These are phyloP conservation scores for Mollisia scopiformis DNA, from an alignment of 2,329 filamentous ascomycete species.

Conservation along the genomic window DNA sequence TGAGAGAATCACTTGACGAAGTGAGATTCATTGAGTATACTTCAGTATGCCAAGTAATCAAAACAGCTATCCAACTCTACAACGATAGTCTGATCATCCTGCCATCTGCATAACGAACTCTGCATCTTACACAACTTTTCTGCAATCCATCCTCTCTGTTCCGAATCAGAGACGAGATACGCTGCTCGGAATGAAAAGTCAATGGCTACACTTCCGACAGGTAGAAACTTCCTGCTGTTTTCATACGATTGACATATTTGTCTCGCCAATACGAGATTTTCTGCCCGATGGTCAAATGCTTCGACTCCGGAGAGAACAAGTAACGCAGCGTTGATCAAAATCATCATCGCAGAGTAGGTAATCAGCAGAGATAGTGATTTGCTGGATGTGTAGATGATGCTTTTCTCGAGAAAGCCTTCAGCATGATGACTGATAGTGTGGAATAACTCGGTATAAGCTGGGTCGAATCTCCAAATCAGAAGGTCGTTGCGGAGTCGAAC, in stretches of 20 bases:
- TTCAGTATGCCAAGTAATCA: constrained; percentile 1
- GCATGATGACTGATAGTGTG: neutral
- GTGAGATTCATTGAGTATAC: no score
- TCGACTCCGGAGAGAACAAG: neutral
- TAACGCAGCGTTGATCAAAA: neutral
- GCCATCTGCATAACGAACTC: neutral
- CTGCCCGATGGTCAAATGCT: neutral
- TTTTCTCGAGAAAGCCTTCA: neutral
- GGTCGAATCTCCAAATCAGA: neutral
- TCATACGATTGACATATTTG: constrained; percentile 2
- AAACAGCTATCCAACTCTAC: neutral
- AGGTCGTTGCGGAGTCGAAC: neutral
- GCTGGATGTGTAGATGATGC: neutral
- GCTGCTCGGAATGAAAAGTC: neutral
- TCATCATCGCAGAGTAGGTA: neutral
- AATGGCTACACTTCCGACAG: neutral
- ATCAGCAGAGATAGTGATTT: neutral
- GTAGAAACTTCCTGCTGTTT: neutral
- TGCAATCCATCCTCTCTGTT: neutral
- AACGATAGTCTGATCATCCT: neutral
- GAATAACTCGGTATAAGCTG: constrained; percentile 1
- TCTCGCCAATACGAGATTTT: neutral
- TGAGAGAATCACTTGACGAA: no score
- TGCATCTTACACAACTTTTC: neutral
- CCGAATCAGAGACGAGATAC: neutral